These are phyloP conservation scores for Rhodamnia rubescens DNA, from an alignment of 345 rosid genomes.

Conservation along the genomic window DNA sequence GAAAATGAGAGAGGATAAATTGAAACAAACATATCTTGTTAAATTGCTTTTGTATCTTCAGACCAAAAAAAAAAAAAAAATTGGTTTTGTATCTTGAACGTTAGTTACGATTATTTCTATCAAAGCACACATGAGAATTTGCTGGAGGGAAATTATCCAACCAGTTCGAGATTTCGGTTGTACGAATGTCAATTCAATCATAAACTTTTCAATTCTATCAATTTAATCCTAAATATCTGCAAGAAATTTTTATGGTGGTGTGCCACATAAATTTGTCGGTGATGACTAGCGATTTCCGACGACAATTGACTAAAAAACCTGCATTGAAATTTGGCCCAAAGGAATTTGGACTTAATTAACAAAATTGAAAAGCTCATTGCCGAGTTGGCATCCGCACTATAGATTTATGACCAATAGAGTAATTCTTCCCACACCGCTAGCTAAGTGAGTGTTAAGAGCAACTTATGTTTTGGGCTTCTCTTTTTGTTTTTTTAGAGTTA, in stretches of 20 bases:
- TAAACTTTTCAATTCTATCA: not conserved
- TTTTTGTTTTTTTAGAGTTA: no score
- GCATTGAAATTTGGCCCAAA: no score
- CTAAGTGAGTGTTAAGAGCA: accelerated
- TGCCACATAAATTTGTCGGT: no score
- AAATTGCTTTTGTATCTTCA: not conserved
- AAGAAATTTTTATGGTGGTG: no score
- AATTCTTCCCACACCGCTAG: not conserved
- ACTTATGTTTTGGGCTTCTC: not conserved
- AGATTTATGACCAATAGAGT: not conserved
- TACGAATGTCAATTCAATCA: accelerated
- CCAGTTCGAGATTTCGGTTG: not conserved
- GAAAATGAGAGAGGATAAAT: not conserved
- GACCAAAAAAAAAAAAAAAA: not conserved
- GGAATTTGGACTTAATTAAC: not conserved
- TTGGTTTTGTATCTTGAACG: not conserved
- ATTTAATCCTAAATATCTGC: not conserved
- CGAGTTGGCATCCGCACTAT: not conserved
- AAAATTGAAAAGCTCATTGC: not conserved
- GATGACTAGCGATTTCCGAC: no score
- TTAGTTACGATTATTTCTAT: not conserved
- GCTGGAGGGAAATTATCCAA: not conserved
- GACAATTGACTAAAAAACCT: no score
- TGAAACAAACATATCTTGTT: not conserved
- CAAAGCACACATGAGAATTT: not conserved